Conservation (phyloP, 106 monocot genomes). For the Allium fistulosum region DNA sequence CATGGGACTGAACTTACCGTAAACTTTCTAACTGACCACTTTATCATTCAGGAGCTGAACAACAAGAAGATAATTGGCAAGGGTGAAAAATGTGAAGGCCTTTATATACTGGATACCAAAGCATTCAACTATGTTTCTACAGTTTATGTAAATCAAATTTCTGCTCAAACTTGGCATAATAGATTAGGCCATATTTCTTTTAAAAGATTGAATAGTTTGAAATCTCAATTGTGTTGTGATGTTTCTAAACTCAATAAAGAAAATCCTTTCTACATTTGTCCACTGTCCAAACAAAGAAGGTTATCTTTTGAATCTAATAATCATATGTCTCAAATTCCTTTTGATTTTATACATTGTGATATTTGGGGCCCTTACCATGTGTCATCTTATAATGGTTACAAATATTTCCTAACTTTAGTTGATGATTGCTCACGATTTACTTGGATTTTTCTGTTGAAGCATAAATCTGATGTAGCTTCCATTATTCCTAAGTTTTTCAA, state of each 20-base stretch:
- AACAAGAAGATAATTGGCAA: not conserved
- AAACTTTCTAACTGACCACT: not conserved
- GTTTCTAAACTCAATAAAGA: not conserved
- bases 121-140: no score
- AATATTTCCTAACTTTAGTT: constrained; percentile 3
- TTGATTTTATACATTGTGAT: not conserved
- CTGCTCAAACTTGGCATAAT: not conserved
- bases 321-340: not conserved
- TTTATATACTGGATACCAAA: not conserved
- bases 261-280: not conserved
- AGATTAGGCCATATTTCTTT: not conserved
- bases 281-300: not conserved
- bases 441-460: not conserved
- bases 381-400: not conserved
- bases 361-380: not conserved
- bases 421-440: constrained; percentile 2
- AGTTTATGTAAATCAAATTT: not conserved
- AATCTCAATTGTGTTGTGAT: not conserved
- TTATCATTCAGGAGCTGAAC: not conserved
- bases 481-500: not conserved
- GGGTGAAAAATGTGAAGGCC: not conserved
- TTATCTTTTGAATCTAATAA: not conserved
- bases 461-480: not conserved
- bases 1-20: no score
- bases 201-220: no score